Percentiles rank a stretch among this genome's conserved stretches.
Evolutionary conservation across 106 monocot species (phyloP).

Genomic region (Dioscorea dumetorum): DNA sequence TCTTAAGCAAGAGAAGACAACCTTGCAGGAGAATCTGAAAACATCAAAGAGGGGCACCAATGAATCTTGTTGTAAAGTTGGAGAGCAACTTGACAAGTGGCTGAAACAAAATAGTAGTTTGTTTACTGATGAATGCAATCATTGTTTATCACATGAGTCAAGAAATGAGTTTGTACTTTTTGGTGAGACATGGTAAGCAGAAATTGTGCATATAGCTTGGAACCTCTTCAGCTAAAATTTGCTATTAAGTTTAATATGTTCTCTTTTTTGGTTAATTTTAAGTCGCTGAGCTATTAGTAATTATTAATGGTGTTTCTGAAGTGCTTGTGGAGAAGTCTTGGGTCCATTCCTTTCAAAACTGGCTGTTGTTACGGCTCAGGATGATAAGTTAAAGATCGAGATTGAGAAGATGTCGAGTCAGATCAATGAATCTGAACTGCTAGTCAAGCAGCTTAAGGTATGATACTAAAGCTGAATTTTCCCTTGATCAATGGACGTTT

Average conservation of each 20-base stretch:
- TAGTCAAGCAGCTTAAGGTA: conserved; percentile 71
- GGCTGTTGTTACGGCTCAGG: conserved; percentile 18
- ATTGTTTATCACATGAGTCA: conserved; percentile 8
- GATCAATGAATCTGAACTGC: conserved; percentile 50
- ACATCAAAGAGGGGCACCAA: conserved; percentile 15
- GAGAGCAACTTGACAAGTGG: conserved; percentile 28
- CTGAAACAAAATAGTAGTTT: conserved; percentile 10
- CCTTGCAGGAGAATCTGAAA: conserved; percentile 21
- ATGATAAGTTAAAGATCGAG: conserved; percentile 32
- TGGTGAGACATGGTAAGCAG: conserved; percentile 28
- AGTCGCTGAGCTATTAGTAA: no score
- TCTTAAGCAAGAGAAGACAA: conserved; percentile 46
- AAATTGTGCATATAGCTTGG: no score
- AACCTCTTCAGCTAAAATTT: no score
- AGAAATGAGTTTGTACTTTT: conserved; percentile 13
- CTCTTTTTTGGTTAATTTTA: no score
- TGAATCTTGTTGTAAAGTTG: conserved; percentile 24
- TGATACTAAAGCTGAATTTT: conserved; percentile 7
- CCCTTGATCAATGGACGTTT: background rate
- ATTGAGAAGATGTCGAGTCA: conserved; percentile 64
- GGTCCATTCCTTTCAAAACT: conserved; percentile 43
- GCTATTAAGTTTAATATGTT: no score
- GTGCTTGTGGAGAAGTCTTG: conserved; percentile 38
- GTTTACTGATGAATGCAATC: conserved; percentile 1
- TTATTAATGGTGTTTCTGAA: conserved; percentile 39